Percentiles rank a stretch among this genome's conserved stretches.
Evolutionary conservation across 1,284 basidiomycete genomes (phyloP).

Genomic region (Sparassis latifolia): DNA sequence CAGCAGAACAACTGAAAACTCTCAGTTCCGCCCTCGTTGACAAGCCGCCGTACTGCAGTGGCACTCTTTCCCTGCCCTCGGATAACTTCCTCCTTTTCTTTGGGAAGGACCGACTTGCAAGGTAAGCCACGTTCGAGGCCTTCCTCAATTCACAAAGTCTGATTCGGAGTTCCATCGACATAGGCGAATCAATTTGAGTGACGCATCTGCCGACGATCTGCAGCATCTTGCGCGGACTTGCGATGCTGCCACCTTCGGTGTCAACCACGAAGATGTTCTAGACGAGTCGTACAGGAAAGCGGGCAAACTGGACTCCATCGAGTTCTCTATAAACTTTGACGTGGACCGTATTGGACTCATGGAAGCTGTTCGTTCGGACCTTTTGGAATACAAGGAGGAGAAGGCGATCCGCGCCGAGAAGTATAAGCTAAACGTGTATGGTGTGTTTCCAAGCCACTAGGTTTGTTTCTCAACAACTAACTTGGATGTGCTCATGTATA

Average conservation of each 20-base stretch:
- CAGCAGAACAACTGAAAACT: not conserved
- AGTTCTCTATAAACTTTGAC: constrained; percentile 24
- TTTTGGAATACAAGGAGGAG: constrained; percentile 15
- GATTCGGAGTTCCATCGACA: not conserved
- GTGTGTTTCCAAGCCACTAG: constrained; percentile 3
- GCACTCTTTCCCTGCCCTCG: not conserved
- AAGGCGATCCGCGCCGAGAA: constrained; percentile 12
- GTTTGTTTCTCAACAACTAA: too few species aligned
- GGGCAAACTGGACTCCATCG: constrained; percentile 17
- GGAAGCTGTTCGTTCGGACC: constrained; percentile 15
- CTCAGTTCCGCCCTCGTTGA: not conserved
- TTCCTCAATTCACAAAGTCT: not conserved
- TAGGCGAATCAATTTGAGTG: not conserved
- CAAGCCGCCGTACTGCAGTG: not conserved
- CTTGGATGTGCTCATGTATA: not conserved
- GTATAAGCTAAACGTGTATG: constrained; percentile 26
- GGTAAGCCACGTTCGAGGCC: not conserved
- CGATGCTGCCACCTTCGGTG: constrained; percentile 18
- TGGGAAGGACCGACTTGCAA: not conserved
- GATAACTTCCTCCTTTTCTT: not conserved
- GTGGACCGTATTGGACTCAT: constrained; percentile 17
- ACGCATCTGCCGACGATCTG: constrained; percentile 7
- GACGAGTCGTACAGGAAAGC: constrained; percentile 22
- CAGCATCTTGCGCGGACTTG: constrained; percentile 13
- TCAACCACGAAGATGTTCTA: constrained; percentile 12